Evolutionary conservation across 345 rosid genomes (phyloP), one percentile per base, ranked within the genome.

Genomic region (Acer campestre): DNA sequence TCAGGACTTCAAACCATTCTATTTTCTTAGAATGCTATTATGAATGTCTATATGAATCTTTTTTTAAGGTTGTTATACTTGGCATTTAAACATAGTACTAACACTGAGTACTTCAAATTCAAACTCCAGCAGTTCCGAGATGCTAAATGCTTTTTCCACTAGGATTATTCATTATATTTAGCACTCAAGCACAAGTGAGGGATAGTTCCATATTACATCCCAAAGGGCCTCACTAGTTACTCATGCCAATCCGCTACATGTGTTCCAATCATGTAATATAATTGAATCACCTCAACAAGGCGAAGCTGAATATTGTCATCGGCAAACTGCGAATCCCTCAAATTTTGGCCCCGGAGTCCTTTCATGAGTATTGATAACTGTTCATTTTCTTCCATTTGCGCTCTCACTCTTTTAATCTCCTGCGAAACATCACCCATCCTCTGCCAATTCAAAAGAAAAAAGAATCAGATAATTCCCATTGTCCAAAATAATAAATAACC

Each of bases 301-400:
- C 93, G 90, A 70, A 95, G 93, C 83, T 84, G 84, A 73, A 93
- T 65, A 78, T 68, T 90, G 80, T 90, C 86, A 75, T 91, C 99
- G 4, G 99, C 98, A 71, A 95, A 93, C 71, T 87, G 90, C 0
- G 89, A 82, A 77, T 95, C 99, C 75, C 88, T 89, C 79, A 95
- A 74, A 78, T 93, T 95, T 83, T 92, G 99, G 48, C 99, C 99
- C 62, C 98, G 90, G 73, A 95, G 88, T 4, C 99, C 99, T 84
- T 85, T 88, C 99, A 95, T 95, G 2, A 93, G 79, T n/a, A 88
- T 91, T 11, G 99, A 82, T 63, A 95, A 67, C 61, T 92, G 83
- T 74, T 95, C 99, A 78, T 95, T 88, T 82, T 93, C 90, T 85
- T 95, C 99, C 98, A 93, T 93, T 76, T 95, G 96, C 61, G 96